Base-by-base conservation (phyloP, 768 basidiomycete species). In the Strobilomyces dryophilus region DNA sequence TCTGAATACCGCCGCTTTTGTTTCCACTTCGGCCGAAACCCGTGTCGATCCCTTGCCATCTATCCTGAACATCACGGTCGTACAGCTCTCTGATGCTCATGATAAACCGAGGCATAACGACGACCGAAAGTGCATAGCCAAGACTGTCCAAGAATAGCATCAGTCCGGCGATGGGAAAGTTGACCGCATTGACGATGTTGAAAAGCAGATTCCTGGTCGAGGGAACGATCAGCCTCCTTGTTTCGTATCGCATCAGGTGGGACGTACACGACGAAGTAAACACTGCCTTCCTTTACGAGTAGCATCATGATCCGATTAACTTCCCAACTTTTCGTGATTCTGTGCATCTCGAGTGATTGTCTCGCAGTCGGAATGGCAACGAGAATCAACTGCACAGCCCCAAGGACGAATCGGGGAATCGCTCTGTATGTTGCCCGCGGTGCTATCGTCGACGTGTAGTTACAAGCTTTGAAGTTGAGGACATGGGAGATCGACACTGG, bases 81-180 rank as follows among this genome's bases (percentile, higher is more conserved):
- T 44, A 53, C 31, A 53, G 7, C 8, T 49, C 53, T n/a, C 61
- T 55, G 15, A 62, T 37, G 27, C 21, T 39, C 5, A 63, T 51
- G 45, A 62, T 49, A 42, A 62, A 62, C 6, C 61, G 52, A 6
- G 57, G 57, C 24, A 61, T 51, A 8, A 55, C n/a, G 17, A 56
- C n/a, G n/a, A n/a, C n/a, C n/a, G n/a, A n/a, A n/a, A n/a, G n/a
- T n/a, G n/a, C n/a, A n/a, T n/a, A n/a, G 9, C 39, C 24, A 5
- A 55, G 8, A 18, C 24, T 10, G 24, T 48, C 35, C 8, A 48
- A 1, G 36, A 48, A 21, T 4, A 34, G 1, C 53, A 37, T 34
- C 8, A 55, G 6, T 14, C 20, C 17, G 15, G 9, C 6, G 20
- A 21, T 6, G 2, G 41, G 45, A 6, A 47, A 14, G 10, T 11